A percentile compares a stretch with the other conserved stretches of the same genome.
These are phyloP conservation scores for Thuidium tamariscinum DNA, from an alignment of 225 moss, liverwort and hornwort genomes.

Conservation along the genomic window DNA sequence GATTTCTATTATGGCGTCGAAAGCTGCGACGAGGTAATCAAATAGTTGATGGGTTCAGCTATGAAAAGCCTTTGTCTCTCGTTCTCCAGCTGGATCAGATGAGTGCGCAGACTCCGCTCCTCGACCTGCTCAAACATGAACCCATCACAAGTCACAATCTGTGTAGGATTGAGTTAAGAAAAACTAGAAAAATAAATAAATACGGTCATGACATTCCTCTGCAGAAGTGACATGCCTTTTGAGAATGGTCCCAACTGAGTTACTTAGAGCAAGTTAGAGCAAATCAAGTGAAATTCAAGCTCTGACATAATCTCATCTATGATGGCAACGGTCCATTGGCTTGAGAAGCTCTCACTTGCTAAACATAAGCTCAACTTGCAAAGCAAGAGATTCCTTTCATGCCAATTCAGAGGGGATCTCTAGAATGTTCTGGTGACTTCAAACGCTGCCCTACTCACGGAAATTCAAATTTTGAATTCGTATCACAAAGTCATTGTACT, in stretches of 20 bases:
- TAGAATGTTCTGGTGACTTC: not conserved
- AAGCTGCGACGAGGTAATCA: conserved; percentile 24
- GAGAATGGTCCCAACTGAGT: not conserved
- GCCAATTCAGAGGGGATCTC: not conserved
- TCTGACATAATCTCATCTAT: not conserved
- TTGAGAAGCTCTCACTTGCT: not conserved
- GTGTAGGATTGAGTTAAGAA: not conserved
- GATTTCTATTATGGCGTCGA: conserved; percentile 26
- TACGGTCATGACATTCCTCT: not conserved
- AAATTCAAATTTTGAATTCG: not conserved
- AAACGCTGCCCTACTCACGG: not conserved
- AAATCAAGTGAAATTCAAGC: not conserved
- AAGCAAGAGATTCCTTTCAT: not conserved
- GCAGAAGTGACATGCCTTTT: not conserved
- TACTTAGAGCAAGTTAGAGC: not conserved
- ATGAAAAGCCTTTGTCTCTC: conserved; percentile 57
- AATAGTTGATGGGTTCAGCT: conserved; percentile 16
- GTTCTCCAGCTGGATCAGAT: conserved; percentile 80
- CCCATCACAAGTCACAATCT: not conserved
- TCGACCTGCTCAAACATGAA: conserved; percentile 56
- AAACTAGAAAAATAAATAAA: not conserved
- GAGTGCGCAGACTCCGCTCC: conserved; percentile 88
- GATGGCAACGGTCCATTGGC: not conserved
- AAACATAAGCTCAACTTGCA: not conserved
- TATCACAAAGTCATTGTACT: not conserved